Evolutionary conservation across 768 basidiomycete genomes (phyloP).

Genomic region (Mycena rebaudengoi): DNA sequence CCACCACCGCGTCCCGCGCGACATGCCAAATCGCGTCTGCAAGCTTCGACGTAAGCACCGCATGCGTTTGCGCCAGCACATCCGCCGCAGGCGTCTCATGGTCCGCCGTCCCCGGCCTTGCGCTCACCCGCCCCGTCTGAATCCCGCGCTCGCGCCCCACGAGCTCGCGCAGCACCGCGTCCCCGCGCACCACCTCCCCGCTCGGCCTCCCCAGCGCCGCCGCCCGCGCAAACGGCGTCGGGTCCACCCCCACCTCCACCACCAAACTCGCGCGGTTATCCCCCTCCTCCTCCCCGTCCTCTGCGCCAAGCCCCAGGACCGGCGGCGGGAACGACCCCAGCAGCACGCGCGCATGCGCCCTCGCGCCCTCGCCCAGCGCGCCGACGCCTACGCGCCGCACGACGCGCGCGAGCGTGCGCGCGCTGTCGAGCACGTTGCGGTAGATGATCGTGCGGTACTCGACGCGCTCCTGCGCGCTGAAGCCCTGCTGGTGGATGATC

Average conservation of each 20-base stretch:
- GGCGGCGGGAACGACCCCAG: conserved; percentile 8
- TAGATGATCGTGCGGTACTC: conserved; percentile 70
- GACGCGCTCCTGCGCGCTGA: conserved; percentile 66
- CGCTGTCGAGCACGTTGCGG: conserved; percentile 74
- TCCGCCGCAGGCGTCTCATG: conserved; percentile 60
- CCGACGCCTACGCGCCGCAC: conserved; percentile 75
- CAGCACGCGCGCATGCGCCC: conserved; percentile 1
- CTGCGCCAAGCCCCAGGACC: not conserved
- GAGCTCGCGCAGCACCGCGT: not conserved
- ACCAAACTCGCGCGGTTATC: not conserved
- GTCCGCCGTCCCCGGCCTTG: not conserved
- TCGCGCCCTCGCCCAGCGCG: conserved; percentile 45
- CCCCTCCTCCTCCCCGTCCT: not conserved
- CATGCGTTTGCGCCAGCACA: conserved; percentile 49
- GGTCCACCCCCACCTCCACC: conserved; percentile 7
- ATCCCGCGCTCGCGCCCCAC: too few relatives aligned
- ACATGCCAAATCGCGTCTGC: conserved; percentile 58
- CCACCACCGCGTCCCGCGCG: conserved; percentile 57
- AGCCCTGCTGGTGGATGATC: conserved; percentile 82
- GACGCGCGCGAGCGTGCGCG: conserved; percentile 71
- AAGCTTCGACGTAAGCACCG: conserved; percentile 44
- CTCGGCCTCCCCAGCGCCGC: not conserved
- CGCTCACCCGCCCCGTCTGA: not conserved
- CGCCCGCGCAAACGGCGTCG: conserved; percentile 9
- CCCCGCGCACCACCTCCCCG: not conserved